phyloP scores from a whole-genome alignment of 306 rosid genomes.

The Lupinus albus region DNA sequence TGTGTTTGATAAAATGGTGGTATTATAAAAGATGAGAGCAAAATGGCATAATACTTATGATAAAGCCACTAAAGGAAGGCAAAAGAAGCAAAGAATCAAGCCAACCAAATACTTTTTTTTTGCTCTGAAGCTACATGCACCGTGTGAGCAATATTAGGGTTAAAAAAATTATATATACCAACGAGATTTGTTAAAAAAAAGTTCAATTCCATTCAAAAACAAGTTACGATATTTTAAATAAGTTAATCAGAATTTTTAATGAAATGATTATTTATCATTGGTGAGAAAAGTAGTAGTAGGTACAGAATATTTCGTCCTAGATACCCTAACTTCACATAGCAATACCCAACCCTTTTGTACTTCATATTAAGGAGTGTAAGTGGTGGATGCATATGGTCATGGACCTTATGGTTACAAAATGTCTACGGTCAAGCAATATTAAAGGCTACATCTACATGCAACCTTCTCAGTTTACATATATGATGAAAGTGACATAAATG shows the following conservation, averaged over 20 bases:
- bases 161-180: no score
- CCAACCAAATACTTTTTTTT: neutral
- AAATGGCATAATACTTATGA: neutral
- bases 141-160: no score
- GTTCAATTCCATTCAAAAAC: no score
- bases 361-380: neutral
- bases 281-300: no score
- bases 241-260: no score
- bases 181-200: no score
- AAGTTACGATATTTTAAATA: no score
- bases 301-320: neutral
- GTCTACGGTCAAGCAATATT: no score
- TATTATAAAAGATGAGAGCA: no score
- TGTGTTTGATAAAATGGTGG: no score
- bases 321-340: conserved; percentile 52
- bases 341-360: conserved; percentile 24
- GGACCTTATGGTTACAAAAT: neutral
- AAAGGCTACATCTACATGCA: neutral
- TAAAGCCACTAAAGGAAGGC: neutral
- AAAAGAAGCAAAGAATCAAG: neutral
- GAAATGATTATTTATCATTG: no score
- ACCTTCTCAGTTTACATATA: neutral
- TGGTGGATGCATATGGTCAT: conserved; percentile 10
- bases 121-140: conserved; percentile 13
- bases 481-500: no score